These are phyloP conservation scores for Cyclotella kingstonii DNA, from an alignment of 108 stramenopile genomes.

Conservation along the genomic window DNA sequence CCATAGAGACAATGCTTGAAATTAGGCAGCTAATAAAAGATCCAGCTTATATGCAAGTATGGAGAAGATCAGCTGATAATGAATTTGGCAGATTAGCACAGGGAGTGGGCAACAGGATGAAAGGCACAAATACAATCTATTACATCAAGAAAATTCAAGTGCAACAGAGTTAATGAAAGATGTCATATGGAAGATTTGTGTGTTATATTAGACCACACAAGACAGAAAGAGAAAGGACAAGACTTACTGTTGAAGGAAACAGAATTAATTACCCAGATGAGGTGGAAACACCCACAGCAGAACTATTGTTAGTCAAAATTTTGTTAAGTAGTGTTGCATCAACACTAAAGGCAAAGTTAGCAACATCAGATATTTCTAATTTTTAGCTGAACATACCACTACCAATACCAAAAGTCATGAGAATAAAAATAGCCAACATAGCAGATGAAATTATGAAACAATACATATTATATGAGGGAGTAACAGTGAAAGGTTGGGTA, in stretches of 20 bases:
- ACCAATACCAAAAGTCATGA: background rate
- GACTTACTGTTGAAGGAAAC: background rate
- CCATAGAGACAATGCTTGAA: too few species aligned
- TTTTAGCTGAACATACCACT: background rate
- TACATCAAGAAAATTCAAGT: background rate
- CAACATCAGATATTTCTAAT: background rate
- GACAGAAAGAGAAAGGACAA: background rate
- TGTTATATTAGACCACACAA: background rate
- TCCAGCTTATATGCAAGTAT: too few species aligned
- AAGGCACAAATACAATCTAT: background rate
- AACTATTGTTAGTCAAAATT: background rate
- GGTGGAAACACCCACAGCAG: background rate
- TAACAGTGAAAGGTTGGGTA: background rate
- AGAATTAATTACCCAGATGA: background rate
- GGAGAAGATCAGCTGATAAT: background rate
- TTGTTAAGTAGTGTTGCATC: background rate
- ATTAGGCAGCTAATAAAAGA: too few species aligned
- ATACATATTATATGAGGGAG: background rate
- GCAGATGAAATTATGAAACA: background rate
- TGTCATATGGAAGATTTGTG: background rate
- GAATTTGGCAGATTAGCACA: conserved; percentile 1
- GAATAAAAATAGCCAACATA: background rate
- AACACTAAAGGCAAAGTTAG: background rate
- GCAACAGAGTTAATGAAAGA: background rate
- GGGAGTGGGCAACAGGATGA: background rate